A percentile compares a stretch with the other conserved stretches of the same genome.
These are phyloP conservation scores for Globisporangium rhizosaccharum DNA, from an alignment of 352 stramenopile genomes.

Conservation along the genomic window DNA sequence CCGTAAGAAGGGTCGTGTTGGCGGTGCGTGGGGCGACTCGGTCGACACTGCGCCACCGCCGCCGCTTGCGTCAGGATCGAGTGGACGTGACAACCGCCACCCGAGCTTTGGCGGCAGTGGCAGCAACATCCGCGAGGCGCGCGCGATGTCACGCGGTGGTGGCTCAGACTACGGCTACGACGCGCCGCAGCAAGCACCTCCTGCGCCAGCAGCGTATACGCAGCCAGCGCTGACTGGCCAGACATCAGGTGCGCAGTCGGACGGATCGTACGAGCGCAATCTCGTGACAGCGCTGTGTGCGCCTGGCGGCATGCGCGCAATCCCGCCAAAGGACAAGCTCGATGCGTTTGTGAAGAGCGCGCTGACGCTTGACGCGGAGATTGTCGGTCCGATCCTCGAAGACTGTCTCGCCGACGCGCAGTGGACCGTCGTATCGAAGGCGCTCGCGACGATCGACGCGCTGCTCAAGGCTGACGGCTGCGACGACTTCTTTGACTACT, in stretches of 20 bases:
- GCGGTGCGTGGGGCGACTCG: conserved; percentile 55
- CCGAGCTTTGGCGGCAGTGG: conserved; percentile 22
- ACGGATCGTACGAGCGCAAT: conserved; percentile 91
- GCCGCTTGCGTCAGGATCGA: conserved; percentile 19
- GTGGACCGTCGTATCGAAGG: conserved; percentile 91
- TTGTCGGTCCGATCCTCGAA: conserved; percentile 91
- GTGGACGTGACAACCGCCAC: conserved; percentile 19
- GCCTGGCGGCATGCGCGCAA: conserved; percentile 91
- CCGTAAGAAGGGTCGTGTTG: conserved; percentile 78
- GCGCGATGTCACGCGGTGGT: conserved; percentile 31
- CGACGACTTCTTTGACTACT: conserved; percentile 83
- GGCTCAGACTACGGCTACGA: conserved; percentile 55
- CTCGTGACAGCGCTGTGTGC: conserved; percentile 91
- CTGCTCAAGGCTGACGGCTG: conserved; percentile 74
- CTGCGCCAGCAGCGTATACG: conserved; percentile 18
- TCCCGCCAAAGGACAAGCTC: conserved; percentile 93
- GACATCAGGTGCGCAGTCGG: conserved; percentile 69
- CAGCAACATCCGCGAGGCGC: conserved; percentile 26
- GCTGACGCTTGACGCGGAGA: conserved; percentile 89
- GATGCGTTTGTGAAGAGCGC: conserved; percentile 88
- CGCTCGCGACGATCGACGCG: conserved; percentile 91
- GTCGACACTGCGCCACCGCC: conserved; percentile 14
- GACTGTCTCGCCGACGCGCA: conserved; percentile 90
- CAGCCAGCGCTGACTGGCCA: conserved; percentile 38
- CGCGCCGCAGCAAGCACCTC: conserved; percentile 16